Evolutionary conservation across 2,329 filamentous ascomycete species (phyloP).

Genomic region (Lachnellula cervina): DNA sequence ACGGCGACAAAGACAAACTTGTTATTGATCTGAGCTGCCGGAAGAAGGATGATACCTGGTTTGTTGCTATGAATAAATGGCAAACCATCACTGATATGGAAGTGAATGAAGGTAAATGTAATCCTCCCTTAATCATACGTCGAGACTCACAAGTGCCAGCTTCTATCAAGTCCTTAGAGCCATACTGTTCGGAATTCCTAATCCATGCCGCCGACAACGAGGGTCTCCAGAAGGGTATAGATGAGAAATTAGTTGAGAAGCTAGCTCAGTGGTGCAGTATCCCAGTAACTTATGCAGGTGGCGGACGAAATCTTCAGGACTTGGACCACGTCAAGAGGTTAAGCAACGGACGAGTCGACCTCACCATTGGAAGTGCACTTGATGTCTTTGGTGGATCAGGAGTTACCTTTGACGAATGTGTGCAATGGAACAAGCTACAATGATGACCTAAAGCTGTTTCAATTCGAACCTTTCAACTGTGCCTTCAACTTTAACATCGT

Average conservation of each 20-base stretch:
- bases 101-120: conserved; percentile 66
- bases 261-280: conserved; percentile 84
- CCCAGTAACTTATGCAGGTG: conserved; percentile 93
- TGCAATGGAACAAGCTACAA: conserved; percentile 71
- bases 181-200: conserved; percentile 92
- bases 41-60: conserved; percentile 69
- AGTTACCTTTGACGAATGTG: conserved; percentile 83
- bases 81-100: conserved; percentile 97
- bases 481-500: not conserved
- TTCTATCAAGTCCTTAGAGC: conserved; percentile 74
- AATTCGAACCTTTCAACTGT: not conserved
- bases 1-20: conserved; percentile 70
- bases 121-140: not conserved
- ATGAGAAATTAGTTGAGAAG: conserved; percentile 72
- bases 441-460: conserved; percentile 3
- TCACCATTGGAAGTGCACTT: conserved; percentile 93
- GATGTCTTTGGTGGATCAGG: conserved; percentile 91
- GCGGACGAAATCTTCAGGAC: conserved; percentile 78
- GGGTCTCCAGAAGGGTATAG: conserved; percentile 85
- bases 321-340: conserved; percentile 74
- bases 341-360: conserved; percentile 76
- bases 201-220: conserved; percentile 98
- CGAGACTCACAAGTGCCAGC: conserved; percentile 45
- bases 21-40: conserved; percentile 95
- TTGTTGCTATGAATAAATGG: conserved; percentile 99